Conservation (phyloP, 352 stramenopile species). For the Blastocystis sp. region DNA sequence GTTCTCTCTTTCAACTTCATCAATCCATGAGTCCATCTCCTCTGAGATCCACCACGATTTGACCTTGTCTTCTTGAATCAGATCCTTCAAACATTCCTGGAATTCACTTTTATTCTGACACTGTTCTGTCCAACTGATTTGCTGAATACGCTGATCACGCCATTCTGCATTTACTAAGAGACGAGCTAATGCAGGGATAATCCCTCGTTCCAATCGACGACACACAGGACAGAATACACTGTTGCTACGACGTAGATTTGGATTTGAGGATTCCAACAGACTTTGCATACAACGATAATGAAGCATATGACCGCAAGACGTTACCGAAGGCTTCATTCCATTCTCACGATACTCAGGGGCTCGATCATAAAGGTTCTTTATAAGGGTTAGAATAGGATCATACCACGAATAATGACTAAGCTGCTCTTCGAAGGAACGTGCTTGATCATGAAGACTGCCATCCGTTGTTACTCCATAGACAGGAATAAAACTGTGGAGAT, state of each 20-base stretch:
- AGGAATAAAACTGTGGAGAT: background rate
- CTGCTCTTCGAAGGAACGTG: background rate
- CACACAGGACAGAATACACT: constrained; percentile 58
- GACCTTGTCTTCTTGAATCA: background rate
- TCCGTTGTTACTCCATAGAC: background rate
- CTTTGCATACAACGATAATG: constrained; percentile 19
- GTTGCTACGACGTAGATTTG: background rate
- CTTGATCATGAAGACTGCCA: background rate
- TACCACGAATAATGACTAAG: background rate
- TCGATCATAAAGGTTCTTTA: background rate
- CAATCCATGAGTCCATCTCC: background rate
- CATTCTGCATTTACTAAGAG: background rate
- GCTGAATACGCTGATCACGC: background rate
- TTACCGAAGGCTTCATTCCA: background rate
- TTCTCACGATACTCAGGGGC: background rate
- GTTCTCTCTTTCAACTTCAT: background rate
- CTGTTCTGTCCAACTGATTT: background rate
- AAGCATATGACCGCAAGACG: constrained; percentile 20
- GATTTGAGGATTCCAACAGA: background rate
- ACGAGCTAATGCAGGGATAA: background rate
- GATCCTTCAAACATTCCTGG: background rate
- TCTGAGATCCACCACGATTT: background rate
- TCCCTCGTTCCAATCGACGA: background rate
- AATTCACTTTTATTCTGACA: background rate
- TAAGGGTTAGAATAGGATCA: background rate